phyloP scores from a whole-genome alignment of 2,329 filamentous ascomycete genomes.

The Colletotrichum godetiae region DNA sequence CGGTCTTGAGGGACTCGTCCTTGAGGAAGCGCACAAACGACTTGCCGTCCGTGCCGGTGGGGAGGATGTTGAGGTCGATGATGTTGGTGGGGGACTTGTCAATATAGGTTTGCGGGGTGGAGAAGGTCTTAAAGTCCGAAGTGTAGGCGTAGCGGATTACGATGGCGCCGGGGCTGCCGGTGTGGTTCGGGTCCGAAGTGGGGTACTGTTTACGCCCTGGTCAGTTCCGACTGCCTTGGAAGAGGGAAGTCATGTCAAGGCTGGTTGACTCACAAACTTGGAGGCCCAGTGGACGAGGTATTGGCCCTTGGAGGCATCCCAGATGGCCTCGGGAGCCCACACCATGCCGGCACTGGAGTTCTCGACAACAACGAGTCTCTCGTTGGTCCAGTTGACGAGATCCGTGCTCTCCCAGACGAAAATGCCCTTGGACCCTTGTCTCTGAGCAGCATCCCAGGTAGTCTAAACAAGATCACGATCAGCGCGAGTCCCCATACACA shows the following conservation, averaged over 20 bases:
- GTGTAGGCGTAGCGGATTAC: constrained; percentile 67
- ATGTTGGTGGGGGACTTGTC: constrained; percentile 58
- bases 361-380: constrained; percentile 62
- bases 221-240: neutral
- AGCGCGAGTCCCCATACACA: neutral
- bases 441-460: constrained; percentile 62
- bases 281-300: constrained; percentile 61
- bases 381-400: constrained; percentile 59
- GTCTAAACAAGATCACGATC: constrained; percentile 48
- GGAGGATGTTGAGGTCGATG: constrained; percentile 61
- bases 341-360: constrained; percentile 67
- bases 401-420: constrained; percentile 67
- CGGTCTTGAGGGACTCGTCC: constrained; percentile 62
- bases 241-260: neutral
- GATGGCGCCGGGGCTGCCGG: constrained; percentile 55
- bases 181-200: constrained; percentile 59
- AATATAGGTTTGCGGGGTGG: constrained; percentile 61
- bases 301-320: constrained; percentile 40
- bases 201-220: constrained; percentile 50
- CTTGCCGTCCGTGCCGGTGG: constrained; percentile 47
- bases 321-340: constrained; percentile 58
- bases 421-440: constrained; percentile 62
- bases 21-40: constrained; percentile 67
- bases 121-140: constrained; percentile 64
- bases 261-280: constrained; percentile 51